A percentile compares a stretch with the other conserved stretches of the same genome.
Conservation (phyloP, 441 rosid genomes). For the Croton setiger region DNA sequence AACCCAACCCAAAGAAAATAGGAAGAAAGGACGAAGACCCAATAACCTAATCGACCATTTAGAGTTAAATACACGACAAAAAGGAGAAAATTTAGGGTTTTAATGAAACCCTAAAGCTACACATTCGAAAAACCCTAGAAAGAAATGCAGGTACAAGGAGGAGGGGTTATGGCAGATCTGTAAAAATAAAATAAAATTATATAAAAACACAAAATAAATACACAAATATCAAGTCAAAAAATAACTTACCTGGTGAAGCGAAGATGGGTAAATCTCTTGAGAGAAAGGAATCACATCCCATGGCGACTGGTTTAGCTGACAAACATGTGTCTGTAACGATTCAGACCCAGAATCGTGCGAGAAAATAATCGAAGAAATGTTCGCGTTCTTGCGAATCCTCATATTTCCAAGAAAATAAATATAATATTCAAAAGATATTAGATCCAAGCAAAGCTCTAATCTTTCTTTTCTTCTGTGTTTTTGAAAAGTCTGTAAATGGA, state of each 20-base stretch:
- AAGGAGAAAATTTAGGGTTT: conserved; percentile 57
- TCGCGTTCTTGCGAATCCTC: conserved; percentile 96
- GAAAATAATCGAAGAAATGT: conserved; percentile 42
- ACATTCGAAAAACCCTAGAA: conserved; percentile 40
- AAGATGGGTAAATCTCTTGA: conserved; percentile 31
- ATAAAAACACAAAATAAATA: conserved; percentile 10
- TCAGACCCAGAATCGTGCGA: conserved; percentile 40
- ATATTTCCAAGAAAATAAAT: conserved; percentile 28
- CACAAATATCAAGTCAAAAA: conserved; percentile 8
- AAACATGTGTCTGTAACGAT: conserved; percentile 45
- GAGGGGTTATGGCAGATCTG: conserved; percentile 38
- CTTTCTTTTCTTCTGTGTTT: not conserved
- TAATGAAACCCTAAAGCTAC: conserved; percentile 33
- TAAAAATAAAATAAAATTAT: not conserved
- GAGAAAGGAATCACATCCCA: conserved; percentile 86
- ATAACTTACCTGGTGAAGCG: conserved; percentile 40
- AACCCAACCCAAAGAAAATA: conserved; percentile 21
- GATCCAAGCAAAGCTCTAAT: conserved; percentile 13
- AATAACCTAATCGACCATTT: conserved; percentile 48
- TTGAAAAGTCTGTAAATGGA: not conserved
- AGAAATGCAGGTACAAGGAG: conserved; percentile 26
- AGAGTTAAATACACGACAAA: conserved; percentile 29
- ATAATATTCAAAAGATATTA: not conserved
- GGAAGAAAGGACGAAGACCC: conserved; percentile 40
- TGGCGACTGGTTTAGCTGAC: conserved; percentile 94